phyloP scores from a whole-genome alignment of 768 basidiomycete genomes.

The Myochromella boudieri region DNA sequence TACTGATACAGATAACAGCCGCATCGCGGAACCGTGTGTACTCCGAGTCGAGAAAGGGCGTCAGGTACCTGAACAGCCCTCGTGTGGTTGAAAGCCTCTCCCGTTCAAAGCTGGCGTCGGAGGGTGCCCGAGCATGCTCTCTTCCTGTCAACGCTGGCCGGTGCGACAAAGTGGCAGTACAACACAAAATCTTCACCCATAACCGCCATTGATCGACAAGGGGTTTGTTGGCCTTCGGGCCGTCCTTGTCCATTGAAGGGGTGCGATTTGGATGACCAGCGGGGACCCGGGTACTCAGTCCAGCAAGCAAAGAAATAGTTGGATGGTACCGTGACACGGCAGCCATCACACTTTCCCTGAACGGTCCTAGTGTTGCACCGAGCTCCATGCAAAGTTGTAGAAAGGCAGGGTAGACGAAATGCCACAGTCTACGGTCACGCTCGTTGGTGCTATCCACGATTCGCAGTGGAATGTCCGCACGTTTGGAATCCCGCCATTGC shows the following conservation, averaged over 20 bases:
- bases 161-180: constrained; percentile 66
- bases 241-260: constrained; percentile 47
- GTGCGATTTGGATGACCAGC: constrained; percentile 41
- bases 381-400: constrained; percentile 56
- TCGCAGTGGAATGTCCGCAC: constrained; percentile 57
- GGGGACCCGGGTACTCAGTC: constrained; percentile 60
- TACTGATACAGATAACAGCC: constrained; percentile 86
- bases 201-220: constrained; percentile 78
- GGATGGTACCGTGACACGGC: constrained; percentile 72
- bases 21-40: constrained; percentile 81
- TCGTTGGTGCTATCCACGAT: constrained; percentile 72
- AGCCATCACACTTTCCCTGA: constrained; percentile 68
- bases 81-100: constrained; percentile 82
- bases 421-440: constrained; percentile 73
- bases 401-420: constrained; percentile 66
- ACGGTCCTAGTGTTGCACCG: constrained; percentile 41
- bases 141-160: constrained; percentile 58
- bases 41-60: constrained; percentile 87
- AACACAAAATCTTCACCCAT: constrained; percentile 84
- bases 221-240: constrained; percentile 55
- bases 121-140: constrained; percentile 69
- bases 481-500: constrained; percentile 62
- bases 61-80: constrained; percentile 81
- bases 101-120: constrained; percentile 74
- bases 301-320: constrained; percentile 70